Evolutionary conservation across 805 yeast species (phyloP).

Genomic region (Monosporozyma servazzii): DNA sequence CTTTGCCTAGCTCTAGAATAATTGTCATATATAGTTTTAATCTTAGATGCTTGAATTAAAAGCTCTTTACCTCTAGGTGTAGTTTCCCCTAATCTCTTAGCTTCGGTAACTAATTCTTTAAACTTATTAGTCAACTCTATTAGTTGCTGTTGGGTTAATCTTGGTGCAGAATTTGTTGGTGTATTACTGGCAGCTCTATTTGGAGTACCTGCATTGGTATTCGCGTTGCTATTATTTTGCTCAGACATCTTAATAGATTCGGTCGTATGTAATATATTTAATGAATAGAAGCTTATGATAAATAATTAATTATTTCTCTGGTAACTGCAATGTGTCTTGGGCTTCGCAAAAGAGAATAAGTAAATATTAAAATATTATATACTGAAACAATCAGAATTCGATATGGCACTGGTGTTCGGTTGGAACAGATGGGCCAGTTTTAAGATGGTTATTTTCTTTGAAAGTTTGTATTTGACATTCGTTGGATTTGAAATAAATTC

Average conservation of each 20-base stretch:
- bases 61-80: constrained; percentile 57
- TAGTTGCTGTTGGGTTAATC: constrained; percentile 24
- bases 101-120: constrained; percentile 49
- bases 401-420: neutral
- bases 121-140: constrained; percentile 53
- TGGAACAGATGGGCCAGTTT: neutral
- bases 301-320: neutral
- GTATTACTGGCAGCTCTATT: neutral
- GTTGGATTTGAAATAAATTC: neutral
- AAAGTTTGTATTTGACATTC: neutral
- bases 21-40: constrained; percentile 50
- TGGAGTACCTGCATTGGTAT: neutral
- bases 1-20: constrained; percentile 35
- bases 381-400: neutral
- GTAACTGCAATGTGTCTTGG: neutral
- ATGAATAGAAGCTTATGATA: neutral
- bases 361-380: neutral
- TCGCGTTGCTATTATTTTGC: neutral
- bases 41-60: constrained; percentile 50
- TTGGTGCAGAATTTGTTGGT: neutral
- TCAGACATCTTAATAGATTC: neutral
- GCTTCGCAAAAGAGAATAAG: neutral
- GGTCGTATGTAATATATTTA: neutral
- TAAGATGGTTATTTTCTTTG: neutral
- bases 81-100: constrained; percentile 51